Evolutionary conservation across 345 rosid genomes (phyloP).

Genomic region (Reutealis trisperma): DNA sequence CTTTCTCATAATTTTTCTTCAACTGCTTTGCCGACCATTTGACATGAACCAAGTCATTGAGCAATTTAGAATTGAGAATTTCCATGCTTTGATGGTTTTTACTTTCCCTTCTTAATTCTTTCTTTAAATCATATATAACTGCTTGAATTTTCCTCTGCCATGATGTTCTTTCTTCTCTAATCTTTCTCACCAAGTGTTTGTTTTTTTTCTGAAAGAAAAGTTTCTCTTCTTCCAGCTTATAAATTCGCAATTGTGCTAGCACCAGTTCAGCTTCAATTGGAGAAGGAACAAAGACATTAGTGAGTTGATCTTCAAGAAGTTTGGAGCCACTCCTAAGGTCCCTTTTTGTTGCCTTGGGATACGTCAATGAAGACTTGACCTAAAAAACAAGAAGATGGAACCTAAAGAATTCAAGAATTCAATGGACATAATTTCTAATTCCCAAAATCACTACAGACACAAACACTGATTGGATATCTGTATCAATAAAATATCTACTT

Average conservation of each 20-base stretch:
- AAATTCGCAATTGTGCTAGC: conserved; percentile 11
- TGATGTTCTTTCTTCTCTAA: conserved; percentile 12
- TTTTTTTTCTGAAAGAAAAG: conserved; percentile 10
- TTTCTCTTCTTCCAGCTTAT: conserved; percentile 14
- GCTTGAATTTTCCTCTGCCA: conserved; percentile 10
- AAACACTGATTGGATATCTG: no score
- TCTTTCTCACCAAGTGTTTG: conserved; percentile 1
- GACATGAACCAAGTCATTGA: conserved; percentile 10
- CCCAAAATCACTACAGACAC: no score
- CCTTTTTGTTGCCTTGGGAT: no score
- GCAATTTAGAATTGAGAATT: conserved; percentile 17
- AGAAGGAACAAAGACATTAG: background rate
- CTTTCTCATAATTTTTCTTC: conserved; percentile 22
- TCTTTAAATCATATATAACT: conserved; percentile 1
- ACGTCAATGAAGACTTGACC: no score
- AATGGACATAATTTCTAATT: no score
- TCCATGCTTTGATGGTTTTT: conserved; percentile 12
- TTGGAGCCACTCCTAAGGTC: background rate
- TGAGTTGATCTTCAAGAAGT: background rate
- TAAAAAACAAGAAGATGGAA: no score
- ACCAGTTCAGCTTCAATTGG: conserved; percentile 6
- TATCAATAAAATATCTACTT: no score
- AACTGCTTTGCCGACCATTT: conserved; percentile 21
- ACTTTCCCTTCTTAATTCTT: conserved; percentile 11
- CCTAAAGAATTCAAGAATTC: no score